Percentiles rank a stretch among this genome's conserved stretches.
Evolutionary conservation across 768 basidiomycete genomes (phyloP).

Genomic region (Crucibulum laeve): DNA sequence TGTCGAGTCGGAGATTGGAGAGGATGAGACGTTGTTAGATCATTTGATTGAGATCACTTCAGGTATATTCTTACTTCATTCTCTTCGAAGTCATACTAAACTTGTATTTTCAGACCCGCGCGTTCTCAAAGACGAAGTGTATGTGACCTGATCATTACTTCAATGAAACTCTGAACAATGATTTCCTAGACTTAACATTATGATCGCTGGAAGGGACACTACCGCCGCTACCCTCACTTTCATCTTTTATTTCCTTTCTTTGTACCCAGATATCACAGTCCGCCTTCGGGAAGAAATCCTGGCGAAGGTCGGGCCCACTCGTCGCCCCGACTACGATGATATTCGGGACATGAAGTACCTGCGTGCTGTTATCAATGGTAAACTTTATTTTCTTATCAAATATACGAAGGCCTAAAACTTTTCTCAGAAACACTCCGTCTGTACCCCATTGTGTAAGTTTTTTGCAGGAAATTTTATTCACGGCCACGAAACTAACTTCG

Average conservation of each 20-base stretch:
- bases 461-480: background rate
- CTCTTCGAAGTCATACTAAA: background rate
- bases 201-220: slow-evolving; percentile 39
- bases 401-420: background rate
- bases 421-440: slow-evolving; percentile 47
- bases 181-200: background rate
- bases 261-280: slow-evolving; percentile 39
- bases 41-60: slow-evolving; percentile 49
- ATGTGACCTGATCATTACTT: slow-evolving; percentile 31
- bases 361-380: slow-evolving; percentile 63
- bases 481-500: background rate
- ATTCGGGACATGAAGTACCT: slow-evolving; percentile 61
- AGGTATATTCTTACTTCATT: slow-evolving; percentile 20
- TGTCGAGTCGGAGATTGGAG: slow-evolving; percentile 21
- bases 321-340: slow-evolving; percentile 49
- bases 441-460: slow-evolving; percentile 46
- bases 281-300: slow-evolving; percentile 57
- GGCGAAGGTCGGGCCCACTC: slow-evolving; percentile 40
- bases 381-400: no score
- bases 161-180: background rate
- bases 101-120: slow-evolving; percentile 26
- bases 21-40: slow-evolving; percentile 50
- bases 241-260: slow-evolving; percentile 41
- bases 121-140: slow-evolving; percentile 46
- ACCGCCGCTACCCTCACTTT: slow-evolving; percentile 42